These are phyloP conservation scores for Tylopilus orsonianus DNA, from an alignment of 1,284 basidiomycete genomes.

Conservation along the genomic window DNA sequence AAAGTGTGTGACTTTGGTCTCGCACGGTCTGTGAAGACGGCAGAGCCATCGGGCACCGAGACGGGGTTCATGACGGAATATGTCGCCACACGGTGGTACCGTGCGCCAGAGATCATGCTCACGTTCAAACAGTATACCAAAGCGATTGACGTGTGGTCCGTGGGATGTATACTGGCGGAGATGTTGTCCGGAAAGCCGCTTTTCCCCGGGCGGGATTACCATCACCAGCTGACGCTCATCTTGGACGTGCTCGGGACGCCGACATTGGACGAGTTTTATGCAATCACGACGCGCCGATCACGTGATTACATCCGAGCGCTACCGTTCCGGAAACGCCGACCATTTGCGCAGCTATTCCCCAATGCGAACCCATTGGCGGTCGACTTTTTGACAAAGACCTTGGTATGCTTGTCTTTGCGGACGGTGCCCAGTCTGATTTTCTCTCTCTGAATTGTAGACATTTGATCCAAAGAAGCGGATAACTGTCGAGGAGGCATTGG, in stretches of 20 bases:
- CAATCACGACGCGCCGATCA: conserved; percentile 82
- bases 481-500: conserved; percentile 88
- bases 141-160: conserved; percentile 93
- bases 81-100: conserved; percentile 92
- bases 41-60: conserved; percentile 78
- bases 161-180: conserved; percentile 96
- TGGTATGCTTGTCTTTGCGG: conserved; percentile 54
- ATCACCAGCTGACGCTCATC: conserved; percentile 90
- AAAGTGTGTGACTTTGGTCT: conserved; percentile 95
- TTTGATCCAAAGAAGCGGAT: conserved; percentile 94
- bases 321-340: conserved; percentile 82
- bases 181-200: conserved; percentile 94
- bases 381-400: conserved; percentile 89
- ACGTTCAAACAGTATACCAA: conserved; percentile 97
- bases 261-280: conserved; percentile 87
- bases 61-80: conserved; percentile 95
- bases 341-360: conserved; percentile 81
- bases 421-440: neutral
- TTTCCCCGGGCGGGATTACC: conserved; percentile 96
- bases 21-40: conserved; percentile 84
- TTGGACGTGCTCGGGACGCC: conserved; percentile 93
- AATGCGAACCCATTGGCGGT: conserved; percentile 84
- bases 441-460: conserved; percentile 52
- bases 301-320: conserved; percentile 89
- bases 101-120: conserved; percentile 95